These are phyloP conservation scores for Suhomyces chickasaworum DNA, from an alignment of 1,139 yeast genomes.

Conservation along the genomic window DNA sequence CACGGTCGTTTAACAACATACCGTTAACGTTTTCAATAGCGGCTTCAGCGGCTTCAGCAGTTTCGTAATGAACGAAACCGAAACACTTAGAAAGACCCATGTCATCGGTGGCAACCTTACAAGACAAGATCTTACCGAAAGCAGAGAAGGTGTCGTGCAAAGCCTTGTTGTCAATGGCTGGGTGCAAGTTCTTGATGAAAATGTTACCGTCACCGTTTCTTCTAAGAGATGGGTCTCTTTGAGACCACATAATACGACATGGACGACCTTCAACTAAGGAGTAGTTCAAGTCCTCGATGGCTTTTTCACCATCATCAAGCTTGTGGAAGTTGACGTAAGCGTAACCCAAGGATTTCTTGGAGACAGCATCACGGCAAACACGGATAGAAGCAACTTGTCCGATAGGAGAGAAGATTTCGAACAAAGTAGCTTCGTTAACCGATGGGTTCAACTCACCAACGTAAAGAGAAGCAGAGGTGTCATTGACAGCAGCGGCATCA, in stretches of 20 bases:
- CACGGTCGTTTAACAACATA: slow-evolving; percentile 96
- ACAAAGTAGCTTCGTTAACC: slow-evolving; percentile 92
- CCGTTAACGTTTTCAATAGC: slow-evolving; percentile 98
- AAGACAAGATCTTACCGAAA: slow-evolving; percentile 92
- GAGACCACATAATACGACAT: slow-evolving; percentile 99
- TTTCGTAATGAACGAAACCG: slow-evolving; percentile 97
- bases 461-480: slow-evolving; percentile 82
- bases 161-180: slow-evolving; percentile 98
- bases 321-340: slow-evolving; percentile 97
- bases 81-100: slow-evolving; percentile 92
- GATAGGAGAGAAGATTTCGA: slow-evolving; percentile 91
- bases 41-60: slow-evolving; percentile 88
- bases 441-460: slow-evolving; percentile 96
- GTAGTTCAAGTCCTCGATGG: slow-evolving; percentile 95
- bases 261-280: slow-evolving; percentile 92
- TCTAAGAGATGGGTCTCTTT: slow-evolving; percentile 96
- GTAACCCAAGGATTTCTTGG: slow-evolving; percentile 96
- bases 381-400: slow-evolving; percentile 97
- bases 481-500: slow-evolving; percentile 42
- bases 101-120: slow-evolving; percentile 97
- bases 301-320: slow-evolving; percentile 88
- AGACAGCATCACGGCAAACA: slow-evolving; percentile 98
- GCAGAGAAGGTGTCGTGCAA: slow-evolving; percentile 97
- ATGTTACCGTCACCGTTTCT: slow-evolving; percentile 97
- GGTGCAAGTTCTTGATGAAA: slow-evolving; percentile 97